phyloP scores from a whole-genome alignment of 2,329 filamentous ascomycete genomes.

The Clarireedia paspali region DNA sequence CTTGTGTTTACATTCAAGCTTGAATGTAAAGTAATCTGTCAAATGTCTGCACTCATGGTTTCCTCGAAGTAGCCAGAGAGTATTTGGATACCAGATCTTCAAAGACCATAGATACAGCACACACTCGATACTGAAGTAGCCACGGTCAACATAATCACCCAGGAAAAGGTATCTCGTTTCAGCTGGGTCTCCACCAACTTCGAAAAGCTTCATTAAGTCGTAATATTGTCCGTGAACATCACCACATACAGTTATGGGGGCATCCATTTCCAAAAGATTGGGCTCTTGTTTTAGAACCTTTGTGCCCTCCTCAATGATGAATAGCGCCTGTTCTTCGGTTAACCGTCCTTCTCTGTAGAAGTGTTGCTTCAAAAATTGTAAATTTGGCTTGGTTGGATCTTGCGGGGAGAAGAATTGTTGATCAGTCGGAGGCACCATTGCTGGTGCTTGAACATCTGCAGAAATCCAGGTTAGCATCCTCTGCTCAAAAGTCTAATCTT shows the following conservation, averaged over 20 bases:
- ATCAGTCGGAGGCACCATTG: slow-evolving; percentile 84
- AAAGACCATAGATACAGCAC: slow-evolving; percentile 95
- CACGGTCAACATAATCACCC: slow-evolving; percentile 95
- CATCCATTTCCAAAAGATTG: slow-evolving; percentile 98
- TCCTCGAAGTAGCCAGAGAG: slow-evolving; percentile 90
- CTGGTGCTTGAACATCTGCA: slow-evolving; percentile 92
- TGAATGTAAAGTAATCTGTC: slow-evolving; percentile 99
- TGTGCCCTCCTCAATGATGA: slow-evolving; percentile 83
- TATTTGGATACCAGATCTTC: slow-evolving; percentile 99
- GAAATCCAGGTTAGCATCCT: slow-evolving; percentile 22
- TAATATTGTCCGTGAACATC: slow-evolving; percentile 99
- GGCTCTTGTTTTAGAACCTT: slow-evolving; percentile 84
- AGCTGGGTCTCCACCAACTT: slow-evolving; percentile 92
- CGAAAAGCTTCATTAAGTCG: slow-evolving; percentile 98
- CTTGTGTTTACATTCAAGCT: slow-evolving; percentile 99
- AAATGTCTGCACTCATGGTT: slow-evolving; percentile 98
- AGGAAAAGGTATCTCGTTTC: slow-evolving; percentile 96
- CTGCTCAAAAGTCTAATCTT: background rate
- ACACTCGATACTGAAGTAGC: slow-evolving; percentile 99
- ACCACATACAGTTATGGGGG: slow-evolving; percentile 95
- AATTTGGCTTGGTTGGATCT: slow-evolving; percentile 80
- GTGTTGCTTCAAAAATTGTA: slow-evolving; percentile 93
- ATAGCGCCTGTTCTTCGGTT: slow-evolving; percentile 94
- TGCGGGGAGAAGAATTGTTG: slow-evolving; percentile 90
- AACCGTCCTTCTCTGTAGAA: slow-evolving; percentile 96